Evolutionary conservation across 352 stramenopile species (phyloP).

Genomic region (Phytophthora boehmeriae): DNA sequence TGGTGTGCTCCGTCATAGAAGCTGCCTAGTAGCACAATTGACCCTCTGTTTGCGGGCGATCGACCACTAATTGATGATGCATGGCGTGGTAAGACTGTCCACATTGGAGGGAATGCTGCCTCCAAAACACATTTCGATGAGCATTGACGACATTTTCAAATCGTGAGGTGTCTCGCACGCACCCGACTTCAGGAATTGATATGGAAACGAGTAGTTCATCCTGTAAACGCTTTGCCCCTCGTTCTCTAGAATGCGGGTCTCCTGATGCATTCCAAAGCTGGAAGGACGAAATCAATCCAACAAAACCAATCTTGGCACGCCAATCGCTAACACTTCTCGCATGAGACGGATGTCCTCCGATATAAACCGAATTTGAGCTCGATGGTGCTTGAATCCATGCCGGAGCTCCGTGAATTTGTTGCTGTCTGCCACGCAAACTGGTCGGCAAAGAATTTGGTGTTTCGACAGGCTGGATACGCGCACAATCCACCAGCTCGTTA

Average conservation of each 20-base stretch:
- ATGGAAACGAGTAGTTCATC: conserved; percentile 22
- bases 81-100: conserved; percentile 4
- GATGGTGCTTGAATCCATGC: conserved; percentile 30
- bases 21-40: conserved; percentile 53
- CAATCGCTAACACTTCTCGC: conserved; percentile 53
- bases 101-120: conserved; percentile 48
- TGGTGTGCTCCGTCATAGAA: conserved; percentile 67
- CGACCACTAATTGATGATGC: background rate
- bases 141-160: conserved; percentile 38
- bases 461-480: conserved; percentile 22
- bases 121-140: conserved; percentile 68
- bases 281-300: conserved; percentile 50
- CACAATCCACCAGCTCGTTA: conserved; percentile 50
- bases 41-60: background rate
- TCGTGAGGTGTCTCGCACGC: conserved; percentile 38
- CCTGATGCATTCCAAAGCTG: conserved; percentile 25
- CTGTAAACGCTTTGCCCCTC: background rate
- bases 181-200: conserved; percentile 31
- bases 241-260: background rate
- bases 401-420: conserved; percentile 5
- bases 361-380: conserved; percentile 49
- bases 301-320: conserved; percentile 53
- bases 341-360: conserved; percentile 59
- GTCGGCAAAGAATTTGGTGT: background rate
- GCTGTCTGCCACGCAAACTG: conserved; percentile 12